Conservation (phyloP, 139 green algal species). For the Auxenochlorella pyrenoidosa region DNA sequence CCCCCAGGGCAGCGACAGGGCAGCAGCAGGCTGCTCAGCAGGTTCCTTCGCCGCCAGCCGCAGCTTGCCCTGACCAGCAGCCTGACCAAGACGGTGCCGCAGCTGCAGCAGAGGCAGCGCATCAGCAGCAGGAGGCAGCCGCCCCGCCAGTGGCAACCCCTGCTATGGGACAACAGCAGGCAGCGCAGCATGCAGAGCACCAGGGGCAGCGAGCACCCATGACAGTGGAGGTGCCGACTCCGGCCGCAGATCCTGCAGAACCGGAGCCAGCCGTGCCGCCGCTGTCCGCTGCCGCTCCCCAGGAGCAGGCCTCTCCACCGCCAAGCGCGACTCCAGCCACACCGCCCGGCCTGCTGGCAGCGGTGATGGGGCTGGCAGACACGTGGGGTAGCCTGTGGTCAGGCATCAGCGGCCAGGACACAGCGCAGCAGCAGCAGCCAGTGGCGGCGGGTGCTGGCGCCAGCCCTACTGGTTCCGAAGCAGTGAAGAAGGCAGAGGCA, state of each 20-base stretch:
- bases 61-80: background rate
- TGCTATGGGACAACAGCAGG: background rate
- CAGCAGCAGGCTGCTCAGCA: background rate
- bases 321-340: background rate
- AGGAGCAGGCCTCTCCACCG: background rate
- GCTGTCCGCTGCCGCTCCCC: background rate
- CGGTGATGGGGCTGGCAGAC: constrained; percentile 32
- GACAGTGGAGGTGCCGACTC: background rate
- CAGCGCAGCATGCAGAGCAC: background rate
- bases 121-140: background rate
- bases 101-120: background rate
- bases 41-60: background rate
- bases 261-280: too few species aligned
- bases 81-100: background rate
- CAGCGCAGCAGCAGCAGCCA: background rate
- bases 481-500: background rate
- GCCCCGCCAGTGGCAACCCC: background rate
- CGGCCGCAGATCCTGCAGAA: background rate
- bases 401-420: background rate
- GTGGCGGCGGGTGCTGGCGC: background rate
- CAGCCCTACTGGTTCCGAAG: background rate
- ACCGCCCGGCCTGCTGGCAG: constrained; percentile 24
- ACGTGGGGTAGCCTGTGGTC: constrained; percentile 11
- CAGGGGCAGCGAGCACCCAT: background rate
- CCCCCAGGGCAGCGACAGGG: too few species aligned